Evolutionary conservation across 352 stramenopile species (phyloP), one percentile per base, ranked within the genome.

Genomic region (Phytophthora kernoviae): DNA sequence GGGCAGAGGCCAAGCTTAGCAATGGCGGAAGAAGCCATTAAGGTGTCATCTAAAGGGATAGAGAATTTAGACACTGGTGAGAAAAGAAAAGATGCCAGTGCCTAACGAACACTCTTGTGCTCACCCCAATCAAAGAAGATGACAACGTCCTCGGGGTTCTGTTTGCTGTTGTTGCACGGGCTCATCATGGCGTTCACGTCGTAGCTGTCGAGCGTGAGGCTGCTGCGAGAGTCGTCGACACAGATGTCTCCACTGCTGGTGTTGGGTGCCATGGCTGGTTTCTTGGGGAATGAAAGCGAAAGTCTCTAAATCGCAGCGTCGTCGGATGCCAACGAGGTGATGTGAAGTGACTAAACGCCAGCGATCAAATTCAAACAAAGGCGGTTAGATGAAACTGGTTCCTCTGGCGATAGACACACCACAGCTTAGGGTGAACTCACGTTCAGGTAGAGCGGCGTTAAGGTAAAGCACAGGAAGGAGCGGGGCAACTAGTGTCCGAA

Each of bases 81-180:
- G 42, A 53, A 56, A 22, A 51, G 15, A 11, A 1, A 15, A 26
- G 10, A 65, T 6, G 24, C 18, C 2, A 30, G n/a, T 1, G 34
- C n/a, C n/a, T n/a, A n/a, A 58, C 24, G 18, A 60, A 34, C 44
- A 46, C 26, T 4, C 17, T 21, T 22, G 5, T 40, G 57, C 77
- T 65, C 79, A 94, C 84, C 84, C 84, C 84, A 94, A 61, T 94
- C 84, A 55, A 94, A 90, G 68, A 94, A 92, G 67, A 94, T 88
- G 63, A 94, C 73, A 6, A 81, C 75, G 54, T 89, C 67, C 24
- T 88, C 76, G n/a, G 65, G 58, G 27, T 64, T 52, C 56, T 79
- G 74, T 42, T 88, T 76, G 58, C 48, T 65, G 51, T 14, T 71
- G 20, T 40, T 27, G 10, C 51, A 55, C 17, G 73, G 51, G 34